Evolutionary conservation across 345 rosid species (phyloP).

Genomic region (Gossypium turneri): DNA sequence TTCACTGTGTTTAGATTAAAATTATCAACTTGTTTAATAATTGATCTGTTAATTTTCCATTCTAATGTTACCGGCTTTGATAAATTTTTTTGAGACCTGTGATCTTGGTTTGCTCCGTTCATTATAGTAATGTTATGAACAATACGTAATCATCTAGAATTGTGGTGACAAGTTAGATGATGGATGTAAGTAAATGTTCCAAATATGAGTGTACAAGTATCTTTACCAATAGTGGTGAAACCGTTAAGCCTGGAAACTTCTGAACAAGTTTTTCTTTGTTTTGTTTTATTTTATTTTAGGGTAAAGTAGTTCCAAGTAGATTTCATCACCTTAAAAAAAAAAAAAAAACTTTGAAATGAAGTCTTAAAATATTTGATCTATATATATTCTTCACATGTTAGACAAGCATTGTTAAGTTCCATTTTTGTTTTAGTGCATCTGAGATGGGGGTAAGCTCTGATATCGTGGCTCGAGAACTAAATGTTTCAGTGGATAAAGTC

Average conservation of each 20-base stretch:
- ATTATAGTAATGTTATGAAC: not conserved
- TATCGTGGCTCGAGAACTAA: constrained; percentile 52
- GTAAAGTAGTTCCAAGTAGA: not conserved
- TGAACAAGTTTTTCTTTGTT: not conserved
- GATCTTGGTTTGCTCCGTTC: not conserved
- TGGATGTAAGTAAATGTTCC: not conserved
- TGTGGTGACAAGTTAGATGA: not conserved
- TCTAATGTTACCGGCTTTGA: not conserved
- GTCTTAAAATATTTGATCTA: not conserved
- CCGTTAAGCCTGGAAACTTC: not conserved
- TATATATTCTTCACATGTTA: not conserved
- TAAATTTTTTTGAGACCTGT: not conserved
- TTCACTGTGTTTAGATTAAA: not conserved
- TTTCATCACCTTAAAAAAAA: not conserved
- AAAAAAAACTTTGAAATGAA: not conserved
- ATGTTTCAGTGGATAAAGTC: constrained; percentile 54
- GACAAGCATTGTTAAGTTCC: not conserved
- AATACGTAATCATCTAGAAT: not conserved
- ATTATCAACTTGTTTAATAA: not conserved
- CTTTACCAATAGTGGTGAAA: not conserved
- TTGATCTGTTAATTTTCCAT: not conserved
- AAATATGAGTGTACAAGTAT: not conserved
- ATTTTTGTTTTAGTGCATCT: constrained; percentile 31
- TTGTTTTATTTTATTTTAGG: not conserved
- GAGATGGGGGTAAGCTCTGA: constrained; percentile 60